Base-by-base conservation (phyloP, 441 rosid genomes). In the Flueggea neowawraea region DNA sequence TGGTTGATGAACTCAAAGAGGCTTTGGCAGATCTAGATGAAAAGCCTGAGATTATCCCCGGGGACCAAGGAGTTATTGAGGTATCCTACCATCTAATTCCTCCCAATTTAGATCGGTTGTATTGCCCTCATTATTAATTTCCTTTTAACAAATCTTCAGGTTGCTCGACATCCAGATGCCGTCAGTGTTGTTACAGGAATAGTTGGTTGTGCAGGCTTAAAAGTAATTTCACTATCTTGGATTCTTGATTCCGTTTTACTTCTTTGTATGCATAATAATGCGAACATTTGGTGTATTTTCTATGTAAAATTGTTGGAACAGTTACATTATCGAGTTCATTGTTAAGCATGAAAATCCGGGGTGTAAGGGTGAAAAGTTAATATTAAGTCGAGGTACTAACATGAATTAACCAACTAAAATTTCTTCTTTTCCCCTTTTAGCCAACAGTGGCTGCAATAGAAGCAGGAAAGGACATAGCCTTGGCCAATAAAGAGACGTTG, bases 371-470 rank as follows among this genome's bases (percentile, higher is more conserved):
- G 28, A 22, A 22, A 1, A 22, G 28, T 22, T 22, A 22, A 22
- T 22, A 22, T 22, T 22, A 22, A 43, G 52, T 51, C 1, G 4
- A 41, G 1, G 3, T 6, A 6, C 45, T 11, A 6, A 6, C 8
- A 6, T 6, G 1, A 43, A 43, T 16, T 17, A 16, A 12, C 28
- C 28, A 57, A 57, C 17, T 5, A 4, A 10, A 6, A 17, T 52
- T 10, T 15, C 47, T 16, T 33, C 13, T 55, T 51, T 33, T 36
- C 56, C 2, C 47, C 3, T 61, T 52, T 54, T 49, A 90, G 98
- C 98, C 97, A 57, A 94, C 98, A 0, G 96, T 94, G 51, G 98
- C 97, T 75, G 95, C 97, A 55, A 94, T 94, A 67, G 94, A 94
- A 84, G 95, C 96, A 0, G 97, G 98, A 56, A 94, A 89, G 63